Evolutionary conservation across 306 rosid species (phyloP).

Genomic region (Malus orientalis): DNA sequence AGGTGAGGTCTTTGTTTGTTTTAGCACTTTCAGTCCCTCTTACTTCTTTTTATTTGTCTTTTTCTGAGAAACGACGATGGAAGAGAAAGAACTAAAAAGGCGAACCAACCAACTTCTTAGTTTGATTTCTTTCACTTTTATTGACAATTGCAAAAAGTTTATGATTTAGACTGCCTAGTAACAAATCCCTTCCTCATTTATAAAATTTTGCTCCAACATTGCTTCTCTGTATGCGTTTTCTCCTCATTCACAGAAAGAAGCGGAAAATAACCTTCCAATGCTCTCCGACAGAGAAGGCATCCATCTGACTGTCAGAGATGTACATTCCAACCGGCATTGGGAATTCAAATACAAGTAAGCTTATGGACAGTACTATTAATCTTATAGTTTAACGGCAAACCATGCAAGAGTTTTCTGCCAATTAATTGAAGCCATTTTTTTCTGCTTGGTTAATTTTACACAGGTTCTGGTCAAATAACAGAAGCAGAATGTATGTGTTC

Average conservation of each 20-base stretch:
- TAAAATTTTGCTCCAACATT: slow-evolving; percentile 2
- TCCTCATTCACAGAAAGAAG: slow-evolving; percentile 40
- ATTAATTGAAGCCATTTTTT: not conserved
- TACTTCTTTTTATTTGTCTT: not conserved
- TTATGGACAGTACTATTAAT: not conserved
- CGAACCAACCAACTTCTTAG: not conserved
- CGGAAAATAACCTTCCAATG: slow-evolving; percentile 48
- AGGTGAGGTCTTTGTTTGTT: slow-evolving; percentile 31
- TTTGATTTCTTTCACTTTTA: slow-evolving; percentile 7
- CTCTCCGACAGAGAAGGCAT: slow-evolving; percentile 41
- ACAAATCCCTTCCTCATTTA: slow-evolving; percentile 8
- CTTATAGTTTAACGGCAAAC: not conserved
- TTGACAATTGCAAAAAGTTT: not conserved
- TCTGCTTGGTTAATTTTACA: not conserved
- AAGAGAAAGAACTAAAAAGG: slow-evolving; percentile 8
- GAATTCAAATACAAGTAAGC: slow-evolving; percentile 47
- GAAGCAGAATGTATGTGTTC: slow-evolving; percentile 59
- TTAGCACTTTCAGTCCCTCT: not conserved
- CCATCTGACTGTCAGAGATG: slow-evolving; percentile 34
- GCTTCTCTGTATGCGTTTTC: not conserved
- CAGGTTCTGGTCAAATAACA: slow-evolving; percentile 63
- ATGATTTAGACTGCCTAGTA: slow-evolving; percentile 10
- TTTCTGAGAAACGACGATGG: not conserved
- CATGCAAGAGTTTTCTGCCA: not conserved
- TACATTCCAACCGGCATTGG: slow-evolving; percentile 34